Percentiles rank a stretch among this genome's conserved stretches.
These are phyloP conservation scores for Debaryomycetaceae sp. DNA, from an alignment of 1,139 yeast species.

Conservation along the genomic window DNA sequence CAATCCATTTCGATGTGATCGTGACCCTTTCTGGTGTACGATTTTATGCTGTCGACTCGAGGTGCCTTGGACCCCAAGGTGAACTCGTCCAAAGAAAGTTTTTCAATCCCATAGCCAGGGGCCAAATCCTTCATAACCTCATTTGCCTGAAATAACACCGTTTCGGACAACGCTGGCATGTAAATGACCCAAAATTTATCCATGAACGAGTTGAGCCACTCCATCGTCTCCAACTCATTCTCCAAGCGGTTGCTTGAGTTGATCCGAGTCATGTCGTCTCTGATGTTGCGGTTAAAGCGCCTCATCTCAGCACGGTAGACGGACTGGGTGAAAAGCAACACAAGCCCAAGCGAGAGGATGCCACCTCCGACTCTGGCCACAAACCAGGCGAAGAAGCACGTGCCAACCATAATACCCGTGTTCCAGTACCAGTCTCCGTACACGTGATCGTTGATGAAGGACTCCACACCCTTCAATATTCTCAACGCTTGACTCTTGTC, in stretches of 20 bases:
- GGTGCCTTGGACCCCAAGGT: slow-evolving; percentile 81
- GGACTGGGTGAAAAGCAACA: slow-evolving; percentile 57
- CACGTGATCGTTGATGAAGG: slow-evolving; percentile 64
- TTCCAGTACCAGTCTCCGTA: slow-evolving; percentile 74
- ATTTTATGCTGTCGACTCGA: slow-evolving; percentile 61
- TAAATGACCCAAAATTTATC: slow-evolving; percentile 82
- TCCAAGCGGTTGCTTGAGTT: slow-evolving; percentile 58
- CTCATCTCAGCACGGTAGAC: slow-evolving; percentile 68
- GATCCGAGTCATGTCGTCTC: slow-evolving; percentile 69
- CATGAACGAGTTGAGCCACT: slow-evolving; percentile 73
- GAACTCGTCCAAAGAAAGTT: slow-evolving; percentile 66
- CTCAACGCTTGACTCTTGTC: slow-evolving; percentile 27
- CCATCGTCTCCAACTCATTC: slow-evolving; percentile 64
- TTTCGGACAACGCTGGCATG: slow-evolving; percentile 81
- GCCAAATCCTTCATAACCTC: slow-evolving; percentile 64
- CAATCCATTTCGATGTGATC: slow-evolving; percentile 77
- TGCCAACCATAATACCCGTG: slow-evolving; percentile 57
- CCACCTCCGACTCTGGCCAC: slow-evolving; percentile 57
- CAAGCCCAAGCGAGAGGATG: slow-evolving; percentile 51
- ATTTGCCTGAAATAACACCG: slow-evolving; percentile 64
- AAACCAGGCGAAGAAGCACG: slow-evolving; percentile 69
- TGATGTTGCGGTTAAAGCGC: slow-evolving; percentile 64
- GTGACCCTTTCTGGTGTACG: slow-evolving; percentile 63
- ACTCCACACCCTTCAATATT: slow-evolving; percentile 35
- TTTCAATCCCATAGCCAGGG: slow-evolving; percentile 80